Percentiles rank a stretch among this genome's conserved stretches.
phyloP scores from a whole-genome alignment of 75 land plant species.

The Pinus albicaulis region DNA sequence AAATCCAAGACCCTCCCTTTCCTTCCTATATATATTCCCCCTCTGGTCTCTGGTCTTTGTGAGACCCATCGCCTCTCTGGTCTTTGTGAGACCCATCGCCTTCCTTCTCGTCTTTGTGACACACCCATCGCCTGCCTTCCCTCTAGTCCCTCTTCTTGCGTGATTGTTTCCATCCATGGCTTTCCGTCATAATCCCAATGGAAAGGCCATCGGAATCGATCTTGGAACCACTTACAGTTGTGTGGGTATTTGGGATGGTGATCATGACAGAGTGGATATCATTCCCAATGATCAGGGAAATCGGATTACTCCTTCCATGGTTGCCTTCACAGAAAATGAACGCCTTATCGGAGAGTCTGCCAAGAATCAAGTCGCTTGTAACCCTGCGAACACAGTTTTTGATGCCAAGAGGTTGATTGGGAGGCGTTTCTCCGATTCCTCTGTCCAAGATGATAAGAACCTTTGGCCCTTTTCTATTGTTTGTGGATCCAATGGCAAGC shows the following conservation, averaged over 20 bases:
- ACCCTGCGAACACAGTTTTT: conserved; percentile 44
- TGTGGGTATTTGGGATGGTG: conserved; percentile 45
- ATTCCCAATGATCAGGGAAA: conserved; percentile 49
- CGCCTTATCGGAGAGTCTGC: conserved; percentile 42
- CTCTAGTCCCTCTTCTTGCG: too few species aligned
- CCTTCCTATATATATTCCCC: too few species aligned
- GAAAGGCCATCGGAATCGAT: conserved; percentile 48
- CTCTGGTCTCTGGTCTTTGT: too few species aligned
- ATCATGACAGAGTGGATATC: conserved; percentile 35
- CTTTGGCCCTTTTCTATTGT: conserved; percentile 19
- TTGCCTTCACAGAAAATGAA: conserved; percentile 45
- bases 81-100: too few species aligned
- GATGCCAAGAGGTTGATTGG: conserved; percentile 48
- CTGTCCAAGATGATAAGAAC: background rate
- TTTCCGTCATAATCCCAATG: background rate
- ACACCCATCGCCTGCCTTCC: too few species aligned
- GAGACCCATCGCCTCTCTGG: too few species aligned
- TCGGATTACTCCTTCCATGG: conserved; percentile 48
- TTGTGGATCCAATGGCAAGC: conserved; percentile 15
- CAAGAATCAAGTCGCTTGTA: conserved; percentile 45
- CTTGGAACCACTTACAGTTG: conserved; percentile 48
- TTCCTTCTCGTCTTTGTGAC: too few species aligned
- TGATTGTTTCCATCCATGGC: too few species aligned
- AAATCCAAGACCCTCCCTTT: too few species aligned
- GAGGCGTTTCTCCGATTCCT: conserved; percentile 14